Conservation (phyloP, 176 grass and related monocot genomes). For the Oryza officinalis region DNA sequence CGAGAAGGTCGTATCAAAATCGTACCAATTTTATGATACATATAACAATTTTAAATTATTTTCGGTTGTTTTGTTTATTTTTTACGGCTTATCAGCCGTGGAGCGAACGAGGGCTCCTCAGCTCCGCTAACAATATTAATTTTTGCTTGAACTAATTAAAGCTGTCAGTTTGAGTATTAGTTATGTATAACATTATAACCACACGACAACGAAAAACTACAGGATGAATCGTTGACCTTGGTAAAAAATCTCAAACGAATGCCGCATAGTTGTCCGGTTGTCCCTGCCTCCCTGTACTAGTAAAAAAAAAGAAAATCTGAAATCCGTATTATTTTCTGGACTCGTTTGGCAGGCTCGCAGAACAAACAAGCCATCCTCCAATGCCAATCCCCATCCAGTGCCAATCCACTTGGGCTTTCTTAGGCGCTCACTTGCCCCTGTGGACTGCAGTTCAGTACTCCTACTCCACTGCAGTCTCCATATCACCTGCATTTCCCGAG, state of each 20-base stretch:
- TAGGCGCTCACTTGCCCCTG: background rate
- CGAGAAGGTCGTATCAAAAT: no score
- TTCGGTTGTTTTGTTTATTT: no score
- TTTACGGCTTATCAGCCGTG: no score
- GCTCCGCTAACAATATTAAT: no score
- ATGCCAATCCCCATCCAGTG: constrained; percentile 18
- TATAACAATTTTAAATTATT: no score
- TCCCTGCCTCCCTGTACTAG: background rate
- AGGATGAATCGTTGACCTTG: background rate
- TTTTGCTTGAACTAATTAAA: no score
- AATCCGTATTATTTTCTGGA: no score
- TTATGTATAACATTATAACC: background rate
- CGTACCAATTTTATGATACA: no score
- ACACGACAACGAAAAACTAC: background rate
- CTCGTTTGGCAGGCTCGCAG: background rate
- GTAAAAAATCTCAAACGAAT: background rate
- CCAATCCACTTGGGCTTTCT: background rate
- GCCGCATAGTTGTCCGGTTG: background rate
- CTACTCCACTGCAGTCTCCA: background rate
- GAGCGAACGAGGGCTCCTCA: no score
- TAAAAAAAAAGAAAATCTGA: no score
- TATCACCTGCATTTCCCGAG: constrained; percentile 52
- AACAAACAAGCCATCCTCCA: background rate
- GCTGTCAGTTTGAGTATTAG: no score
- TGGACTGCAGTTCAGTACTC: constrained; percentile 34